A percentile compares a stretch with the other conserved stretches of the same genome.
phyloP scores from a whole-genome alignment of 2,329 filamentous ascomycete genomes.

The Helotiales sp. region DNA sequence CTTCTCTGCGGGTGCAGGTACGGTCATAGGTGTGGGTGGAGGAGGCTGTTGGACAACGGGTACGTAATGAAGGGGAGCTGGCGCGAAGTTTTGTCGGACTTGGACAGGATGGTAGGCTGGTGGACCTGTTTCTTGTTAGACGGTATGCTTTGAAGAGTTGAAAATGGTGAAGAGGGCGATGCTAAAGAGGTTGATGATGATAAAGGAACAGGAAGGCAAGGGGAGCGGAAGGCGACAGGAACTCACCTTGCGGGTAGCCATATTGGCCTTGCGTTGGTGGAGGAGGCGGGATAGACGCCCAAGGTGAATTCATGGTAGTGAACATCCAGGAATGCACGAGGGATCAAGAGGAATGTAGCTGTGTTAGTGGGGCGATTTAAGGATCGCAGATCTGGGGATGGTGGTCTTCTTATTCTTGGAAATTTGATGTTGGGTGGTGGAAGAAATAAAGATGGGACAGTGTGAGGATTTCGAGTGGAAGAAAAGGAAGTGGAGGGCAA shows the following conservation, averaged over 20 bases:
- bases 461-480: neutral
- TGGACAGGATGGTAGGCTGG: conserved; percentile 52
- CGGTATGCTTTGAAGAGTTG: conserved; percentile 13
- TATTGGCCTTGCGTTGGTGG: conserved; percentile 47
- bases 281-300: conserved; percentile 44
- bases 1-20: conserved; percentile 48
- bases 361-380: conserved; percentile 37
- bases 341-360: conserved; percentile 15
- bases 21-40: conserved; percentile 35
- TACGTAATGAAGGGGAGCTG: conserved; percentile 43
- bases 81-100: conserved; percentile 47
- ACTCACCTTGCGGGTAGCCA: conserved; percentile 41
- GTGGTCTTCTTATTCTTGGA: neutral
- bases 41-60: conserved; percentile 37
- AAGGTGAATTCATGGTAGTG: conserved; percentile 41
- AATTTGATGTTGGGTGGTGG: neutral
- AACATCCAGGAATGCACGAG: conserved; percentile 33
- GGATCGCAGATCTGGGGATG: neutral
- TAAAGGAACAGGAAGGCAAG: neutral
- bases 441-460: neutral
- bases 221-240: conserved; percentile 10
- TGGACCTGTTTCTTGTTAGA: conserved; percentile 45
- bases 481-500: neutral
- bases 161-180: neutral
- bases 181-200: neutral